Conservation (phyloP, 352 stramenopile genomes). For the Globisporangium nodosum region DNA sequence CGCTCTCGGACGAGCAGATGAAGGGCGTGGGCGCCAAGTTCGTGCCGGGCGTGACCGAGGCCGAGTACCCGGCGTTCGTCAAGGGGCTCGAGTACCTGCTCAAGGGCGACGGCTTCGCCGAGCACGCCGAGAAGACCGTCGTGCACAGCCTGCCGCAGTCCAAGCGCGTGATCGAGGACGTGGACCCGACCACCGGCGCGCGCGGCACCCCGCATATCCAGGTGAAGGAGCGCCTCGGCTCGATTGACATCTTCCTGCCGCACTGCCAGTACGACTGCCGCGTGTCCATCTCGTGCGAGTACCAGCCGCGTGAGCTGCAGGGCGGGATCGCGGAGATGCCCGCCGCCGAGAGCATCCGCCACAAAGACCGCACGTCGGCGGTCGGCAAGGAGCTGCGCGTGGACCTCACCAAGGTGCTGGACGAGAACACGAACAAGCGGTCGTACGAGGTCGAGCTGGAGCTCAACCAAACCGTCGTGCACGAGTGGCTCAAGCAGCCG, state of each 20-base stretch:
- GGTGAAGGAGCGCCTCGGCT: conserved; percentile 77
- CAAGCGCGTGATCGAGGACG: conserved; percentile 75
- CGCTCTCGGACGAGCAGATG: conserved; percentile 73
- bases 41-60: conserved; percentile 61
- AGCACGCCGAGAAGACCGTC: conserved; percentile 78
- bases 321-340: conserved; percentile 56
- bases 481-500: conserved; percentile 72
- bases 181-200: conserved; percentile 53
- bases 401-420: conserved; percentile 77
- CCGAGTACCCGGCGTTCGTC: conserved; percentile 63
- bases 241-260: conserved; percentile 84
- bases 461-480: conserved; percentile 52
- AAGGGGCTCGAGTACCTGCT: conserved; percentile 64
- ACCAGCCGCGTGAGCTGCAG: conserved; percentile 48
- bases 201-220: conserved; percentile 49
- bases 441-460: conserved; percentile 81
- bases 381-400: conserved; percentile 75
- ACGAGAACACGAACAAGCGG: conserved; percentile 65
- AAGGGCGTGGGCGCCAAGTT: conserved; percentile 77
- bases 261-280: conserved; percentile 83
- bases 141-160: conserved; percentile 72
- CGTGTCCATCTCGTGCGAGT: conserved; percentile 81
- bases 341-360: conserved; percentile 60
- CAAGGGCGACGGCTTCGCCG: conserved; percentile 56
- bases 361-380: conserved; percentile 76